Evolutionary conservation across 805 yeast genomes (phyloP).

Genomic region (Candida nemodendra): DNA sequence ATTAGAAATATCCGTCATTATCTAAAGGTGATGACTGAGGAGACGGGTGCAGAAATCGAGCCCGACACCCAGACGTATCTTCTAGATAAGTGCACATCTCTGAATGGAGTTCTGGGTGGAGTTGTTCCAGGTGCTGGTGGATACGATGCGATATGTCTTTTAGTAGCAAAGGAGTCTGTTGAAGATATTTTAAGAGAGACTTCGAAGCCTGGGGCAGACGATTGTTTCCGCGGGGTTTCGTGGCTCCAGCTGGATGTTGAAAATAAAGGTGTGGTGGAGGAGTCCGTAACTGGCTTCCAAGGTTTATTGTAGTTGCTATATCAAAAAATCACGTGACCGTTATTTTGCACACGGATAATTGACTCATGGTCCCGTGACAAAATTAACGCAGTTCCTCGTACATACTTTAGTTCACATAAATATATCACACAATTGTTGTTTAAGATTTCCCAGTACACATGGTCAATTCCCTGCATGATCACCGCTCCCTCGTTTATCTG

Average conservation of each 20-base stretch:
- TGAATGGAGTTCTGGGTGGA: slow-evolving; percentile 87
- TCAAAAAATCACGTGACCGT: no score
- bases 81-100: slow-evolving; percentile 52
- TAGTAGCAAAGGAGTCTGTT: slow-evolving; percentile 51
- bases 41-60: slow-evolving; percentile 84
- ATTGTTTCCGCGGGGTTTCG: slow-evolving; percentile 45
- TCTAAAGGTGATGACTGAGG: slow-evolving; percentile 58
- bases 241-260: slow-evolving; percentile 73
- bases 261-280: slow-evolving; percentile 54
- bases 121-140: slow-evolving; percentile 99
- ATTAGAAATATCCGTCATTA: slow-evolving; percentile 51
- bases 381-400: no score
- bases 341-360: no score
- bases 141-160: slow-evolving; percentile 81
- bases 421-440: no score
- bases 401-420: no score
- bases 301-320: slow-evolving; percentile 22
- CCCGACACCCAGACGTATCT: slow-evolving; percentile 74
- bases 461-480: no score
- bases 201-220: slow-evolving; percentile 13
- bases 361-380: no score
- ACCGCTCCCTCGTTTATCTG: no score
- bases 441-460: no score
- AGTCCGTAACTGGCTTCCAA: slow-evolving; percentile 35
- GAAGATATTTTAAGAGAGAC: slow-evolving; percentile 28